Conservation (phyloP, 1,284 basidiomycete genomes). For the Gomphus sp. region DNA sequence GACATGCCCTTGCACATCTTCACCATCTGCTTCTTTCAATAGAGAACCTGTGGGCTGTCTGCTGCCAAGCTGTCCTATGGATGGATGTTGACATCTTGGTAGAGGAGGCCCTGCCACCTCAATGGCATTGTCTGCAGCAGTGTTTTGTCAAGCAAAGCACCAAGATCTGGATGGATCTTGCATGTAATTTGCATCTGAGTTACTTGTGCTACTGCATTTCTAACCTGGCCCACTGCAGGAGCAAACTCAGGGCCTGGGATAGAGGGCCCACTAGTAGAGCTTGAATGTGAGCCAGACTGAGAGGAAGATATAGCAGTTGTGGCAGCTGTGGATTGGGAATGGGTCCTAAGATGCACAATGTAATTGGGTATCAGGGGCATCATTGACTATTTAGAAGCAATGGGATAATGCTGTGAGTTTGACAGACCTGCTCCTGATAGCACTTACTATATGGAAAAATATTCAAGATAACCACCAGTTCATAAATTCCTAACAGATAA, state of each 20-base stretch:
- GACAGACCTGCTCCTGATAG: neutral
- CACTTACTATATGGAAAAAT: neutral
- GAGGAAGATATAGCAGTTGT: constrained; percentile 3
- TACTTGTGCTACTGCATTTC: neutral
- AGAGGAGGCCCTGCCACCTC: neutral
- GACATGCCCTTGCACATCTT: neutral
- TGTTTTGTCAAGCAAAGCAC: neutral
- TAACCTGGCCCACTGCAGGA: neutral
- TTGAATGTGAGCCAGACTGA: constrained; percentile 3
- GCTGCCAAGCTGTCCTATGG: neutral
- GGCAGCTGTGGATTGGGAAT: constrained; percentile 9
- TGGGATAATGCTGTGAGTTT: neutral
- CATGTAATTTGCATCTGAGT: neutral
- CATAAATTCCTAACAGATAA: neutral
- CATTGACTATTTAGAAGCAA: neutral
- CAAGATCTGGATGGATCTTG: constrained; percentile 3
- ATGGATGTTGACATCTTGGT: neutral
- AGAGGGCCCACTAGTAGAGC: neutral
- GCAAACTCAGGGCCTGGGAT: neutral
- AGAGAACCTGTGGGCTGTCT: neutral
- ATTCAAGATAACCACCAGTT: neutral
- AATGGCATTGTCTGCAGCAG: neutral
- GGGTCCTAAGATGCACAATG: constrained; percentile 7
- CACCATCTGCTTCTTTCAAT: neutral
- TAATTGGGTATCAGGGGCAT: constrained; percentile 11